Base-by-base conservation (phyloP, 805 yeast species). In the Wickerhamiella sergipiensis region DNA sequence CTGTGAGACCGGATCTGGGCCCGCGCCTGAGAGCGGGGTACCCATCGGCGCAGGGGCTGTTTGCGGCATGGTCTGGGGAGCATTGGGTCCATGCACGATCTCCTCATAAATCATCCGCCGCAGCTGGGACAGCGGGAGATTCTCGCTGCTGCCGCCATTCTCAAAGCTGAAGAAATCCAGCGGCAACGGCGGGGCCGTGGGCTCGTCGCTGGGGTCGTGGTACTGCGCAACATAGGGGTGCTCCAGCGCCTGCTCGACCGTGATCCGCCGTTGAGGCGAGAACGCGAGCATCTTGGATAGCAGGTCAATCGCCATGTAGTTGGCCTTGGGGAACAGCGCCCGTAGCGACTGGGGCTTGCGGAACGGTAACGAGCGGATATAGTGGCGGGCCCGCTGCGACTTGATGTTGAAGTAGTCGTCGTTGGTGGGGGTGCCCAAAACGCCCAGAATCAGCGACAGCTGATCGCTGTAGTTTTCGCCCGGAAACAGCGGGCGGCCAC, bases 391-490 rank as follows among this genome's bases (percentile, higher is more conserved):
- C 59, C 95, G 76, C 52, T 80, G 77, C 1, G 95, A 85, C 24
- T 95, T 95, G 50, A 84, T 83, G 59, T 81, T 73, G 44, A 72
- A 72, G 49, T 81, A 62, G 1, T 86, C 81, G 55, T 77, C 82
- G 59, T 80, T 81, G 49, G 81, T 78, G 12, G 97, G 97, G 2
- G 97, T 86, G n/a, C 98, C 98, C 54, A 92, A 72, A 24, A 86
- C 80, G 61, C 83, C 78, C 51, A 92, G 70, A 49, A 90, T 90
- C 69, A 87, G 88, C 62, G 85, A 85, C 63, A 92, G 72, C 67
- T 92, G 98, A 65, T 92, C 95, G 29, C 90, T 95, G 64, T 90
- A 92, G 69, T 92, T 97, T 64, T 84, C 85, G 4, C 98, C 98
- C 58, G 90, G 83, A 70, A 92, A 92, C 21, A 92, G 74, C 1